phyloP scores from a whole-genome alignment of 1,139 yeast genomes.

The Pichia sp. region DNA sequence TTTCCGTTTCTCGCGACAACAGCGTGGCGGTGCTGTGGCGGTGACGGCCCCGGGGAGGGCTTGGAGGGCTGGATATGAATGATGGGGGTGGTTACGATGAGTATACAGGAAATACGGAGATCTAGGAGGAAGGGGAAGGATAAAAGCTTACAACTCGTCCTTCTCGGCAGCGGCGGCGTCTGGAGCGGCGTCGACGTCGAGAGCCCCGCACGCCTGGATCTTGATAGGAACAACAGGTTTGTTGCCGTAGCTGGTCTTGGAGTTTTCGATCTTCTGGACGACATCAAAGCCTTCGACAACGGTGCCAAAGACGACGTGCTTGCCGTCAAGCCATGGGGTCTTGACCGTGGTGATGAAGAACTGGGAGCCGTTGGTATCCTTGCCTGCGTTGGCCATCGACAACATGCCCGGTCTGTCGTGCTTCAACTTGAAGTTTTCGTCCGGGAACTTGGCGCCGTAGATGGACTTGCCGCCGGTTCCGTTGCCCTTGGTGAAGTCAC shows the following conservation, averaged over 20 bases:
- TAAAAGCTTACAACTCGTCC: slow-evolving; percentile 26
- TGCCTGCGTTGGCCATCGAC: slow-evolving; percentile 62
- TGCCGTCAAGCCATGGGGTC: slow-evolving; percentile 53
- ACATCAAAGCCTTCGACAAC: slow-evolving; percentile 55
- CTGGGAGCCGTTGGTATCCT: slow-evolving; percentile 57
- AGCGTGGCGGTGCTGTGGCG: neutral
- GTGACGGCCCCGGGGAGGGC: neutral
- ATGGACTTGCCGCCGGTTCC: slow-evolving; percentile 61
- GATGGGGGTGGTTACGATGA: neutral
- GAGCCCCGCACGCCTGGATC: slow-evolving; percentile 44
- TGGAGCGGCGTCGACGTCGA: slow-evolving; percentile 24
- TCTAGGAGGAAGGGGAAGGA: neutral
- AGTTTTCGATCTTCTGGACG: slow-evolving; percentile 48
- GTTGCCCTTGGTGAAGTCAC: slow-evolving; percentile 56
- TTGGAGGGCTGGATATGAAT: neutral
- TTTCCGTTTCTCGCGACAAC: too few species aligned
- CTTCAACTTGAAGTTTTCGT: slow-evolving; percentile 53
- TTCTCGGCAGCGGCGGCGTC: slow-evolving; percentile 16
- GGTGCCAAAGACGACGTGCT: slow-evolving; percentile 60
- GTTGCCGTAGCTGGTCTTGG: slow-evolving; percentile 49
- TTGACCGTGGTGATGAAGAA: slow-evolving; percentile 57
- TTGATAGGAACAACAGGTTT: slow-evolving; percentile 46
- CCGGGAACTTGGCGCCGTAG: slow-evolving; percentile 53
- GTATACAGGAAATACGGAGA: neutral
- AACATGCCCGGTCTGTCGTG: slow-evolving; percentile 57